Evolutionary conservation across 148 eudicot species (phyloP).

Genomic region (Hydrangea macrophylla): DNA sequence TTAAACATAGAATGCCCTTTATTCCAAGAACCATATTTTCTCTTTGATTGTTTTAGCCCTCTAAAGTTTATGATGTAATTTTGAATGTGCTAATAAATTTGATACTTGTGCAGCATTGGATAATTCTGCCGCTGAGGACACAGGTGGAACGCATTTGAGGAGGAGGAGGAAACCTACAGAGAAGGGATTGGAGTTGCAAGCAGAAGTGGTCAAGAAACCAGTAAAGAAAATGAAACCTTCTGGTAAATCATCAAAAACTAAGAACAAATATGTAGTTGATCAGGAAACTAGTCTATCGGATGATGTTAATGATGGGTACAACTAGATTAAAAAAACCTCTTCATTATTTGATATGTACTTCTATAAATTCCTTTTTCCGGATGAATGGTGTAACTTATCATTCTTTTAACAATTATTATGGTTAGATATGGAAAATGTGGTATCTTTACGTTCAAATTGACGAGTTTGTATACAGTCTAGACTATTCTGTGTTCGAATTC

Average conservation of each 20-base stretch:
- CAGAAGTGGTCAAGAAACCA: slow-evolving; percentile 64
- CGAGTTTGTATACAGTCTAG: too few species aligned
- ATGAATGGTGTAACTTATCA: neutral
- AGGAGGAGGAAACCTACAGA: slow-evolving; percentile 84
- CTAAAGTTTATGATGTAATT: neutral
- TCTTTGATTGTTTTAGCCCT: neutral
- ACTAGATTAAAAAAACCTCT: slow-evolving; percentile 5
- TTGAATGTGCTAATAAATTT: neutral
- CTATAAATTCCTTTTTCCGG: neutral
- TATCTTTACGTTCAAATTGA: too few species aligned
- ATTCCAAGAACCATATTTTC: neutral
- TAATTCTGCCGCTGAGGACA: slow-evolving; percentile 68
- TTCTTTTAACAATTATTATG: neutral
- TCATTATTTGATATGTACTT: slow-evolving; percentile 2
- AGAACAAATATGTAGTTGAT: slow-evolving; percentile 19
- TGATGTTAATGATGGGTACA: slow-evolving; percentile 25
- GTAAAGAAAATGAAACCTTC: slow-evolving; percentile 31
- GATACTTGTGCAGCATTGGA: slow-evolving; percentile 40
- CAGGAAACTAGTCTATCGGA: slow-evolving; percentile 24
- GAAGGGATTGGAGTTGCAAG: slow-evolving; percentile 66
- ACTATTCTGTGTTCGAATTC: too few species aligned
- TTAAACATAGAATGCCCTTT: neutral
- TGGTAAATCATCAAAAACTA: slow-evolving; percentile 28
- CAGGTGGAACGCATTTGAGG: slow-evolving; percentile 51
- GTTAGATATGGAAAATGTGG: neutral